Base-by-base conservation (phyloP, 2,329 filamentous ascomycete species). In the Fusarium miscanthi region DNA sequence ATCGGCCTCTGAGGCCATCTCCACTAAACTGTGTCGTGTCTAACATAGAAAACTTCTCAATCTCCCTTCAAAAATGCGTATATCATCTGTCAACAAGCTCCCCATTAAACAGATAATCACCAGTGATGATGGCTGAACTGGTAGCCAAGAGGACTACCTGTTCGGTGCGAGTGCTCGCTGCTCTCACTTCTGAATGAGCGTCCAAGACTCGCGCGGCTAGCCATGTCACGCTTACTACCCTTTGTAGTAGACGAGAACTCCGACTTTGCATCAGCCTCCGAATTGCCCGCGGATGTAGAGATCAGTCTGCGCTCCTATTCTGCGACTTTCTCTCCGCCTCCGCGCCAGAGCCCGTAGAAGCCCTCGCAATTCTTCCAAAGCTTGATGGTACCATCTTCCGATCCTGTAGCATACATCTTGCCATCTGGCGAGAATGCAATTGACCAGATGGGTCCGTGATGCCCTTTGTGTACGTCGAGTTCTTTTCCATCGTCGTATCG, bases 361-460 rank as follows among this genome's bases (percentile, higher is more conserved):
- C 89, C 90, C 10, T 90, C 88, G 66, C 89, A 91, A 72, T 92
- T 92, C 83, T 92, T 92, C 90, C 90, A 92, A 85, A 99, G 86
- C 84, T 99, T 99, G 81, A 99, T 97, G 0, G 96, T 99, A 43
- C 96, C 96, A 78, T 99, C 96, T 80, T 99, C 96, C 53, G 95
- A 98, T 35, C 94, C 96, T 3, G 96, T 99, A 3, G 95, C 96
- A 80, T 98, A 99, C 12, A 99, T 85, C 80, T 97, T 98, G 51
- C 95, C 95, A 78, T 99, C 96, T 1, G 96, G 96, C 1, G 95
- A 96, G 82, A 97, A 99, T 63, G 92, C 92, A 66, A 97, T 91
- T 10, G 94, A 97, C 96, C 96, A 99, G 70, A 99, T 96, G 3
- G 95, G 95, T 4, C 96, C 96, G 78, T 99, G 96, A 76, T 99